Conservation (phyloP, 2,329 filamentous ascomycete species). For the Camptophora hylomeconis region DNA sequence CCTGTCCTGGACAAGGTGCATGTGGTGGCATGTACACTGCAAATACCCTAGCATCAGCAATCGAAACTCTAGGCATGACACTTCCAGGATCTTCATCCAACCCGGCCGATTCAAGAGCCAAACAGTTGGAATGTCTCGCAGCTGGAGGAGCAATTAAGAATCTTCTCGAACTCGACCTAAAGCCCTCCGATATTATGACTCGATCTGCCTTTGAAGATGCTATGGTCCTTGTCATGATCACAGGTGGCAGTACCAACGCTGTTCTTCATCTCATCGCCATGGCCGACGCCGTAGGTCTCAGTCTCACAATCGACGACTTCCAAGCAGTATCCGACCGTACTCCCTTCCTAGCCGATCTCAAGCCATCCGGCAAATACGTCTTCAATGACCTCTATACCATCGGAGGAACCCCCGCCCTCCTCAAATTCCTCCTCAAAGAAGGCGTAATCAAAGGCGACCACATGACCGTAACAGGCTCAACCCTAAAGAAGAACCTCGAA, state of each 20-base stretch:
- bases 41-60: constrained; percentile 64
- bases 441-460: constrained; percentile 46
- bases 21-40: constrained; percentile 80
- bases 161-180: constrained; percentile 62
- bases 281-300: constrained; percentile 66
- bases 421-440: constrained; percentile 46
- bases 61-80: constrained; percentile 62
- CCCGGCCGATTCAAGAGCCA: constrained; percentile 60
- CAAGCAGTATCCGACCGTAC: constrained; percentile 66
- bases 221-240: constrained; percentile 71
- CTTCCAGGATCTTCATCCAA: constrained; percentile 72
- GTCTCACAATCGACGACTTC: constrained; percentile 77
- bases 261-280: constrained; percentile 77
- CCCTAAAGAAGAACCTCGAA: constrained; percentile 45
- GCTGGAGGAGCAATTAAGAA: constrained; percentile 63
- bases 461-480: constrained; percentile 48
- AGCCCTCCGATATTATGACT: constrained; percentile 65
- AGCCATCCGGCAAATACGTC: constrained; percentile 58
- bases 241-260: constrained; percentile 74
- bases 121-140: constrained; percentile 58
- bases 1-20: constrained; percentile 71
- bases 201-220: constrained; percentile 72
- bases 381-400: constrained; percentile 46
- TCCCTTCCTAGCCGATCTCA: constrained; percentile 69
- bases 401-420: constrained; percentile 43